Conservation (phyloP, 805 yeast species). For the Metschnikowia sp. region DNA sequence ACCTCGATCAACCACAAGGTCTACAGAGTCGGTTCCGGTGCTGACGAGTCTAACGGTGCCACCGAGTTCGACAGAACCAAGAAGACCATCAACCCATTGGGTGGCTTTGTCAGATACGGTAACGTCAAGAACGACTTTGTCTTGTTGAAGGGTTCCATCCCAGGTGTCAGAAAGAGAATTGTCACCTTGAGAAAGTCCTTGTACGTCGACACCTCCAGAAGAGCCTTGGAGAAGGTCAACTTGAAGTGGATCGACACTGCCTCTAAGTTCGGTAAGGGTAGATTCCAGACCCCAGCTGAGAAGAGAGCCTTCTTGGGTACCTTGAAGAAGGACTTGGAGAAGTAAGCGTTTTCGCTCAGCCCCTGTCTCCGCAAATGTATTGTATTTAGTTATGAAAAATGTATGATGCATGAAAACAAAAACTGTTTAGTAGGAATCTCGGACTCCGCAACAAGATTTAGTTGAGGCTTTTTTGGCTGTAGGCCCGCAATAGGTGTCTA, state of each 20-base stretch:
- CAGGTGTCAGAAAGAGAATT: constrained; percentile 99
- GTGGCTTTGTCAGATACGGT: constrained; percentile 99
- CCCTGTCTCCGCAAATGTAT: background rate
- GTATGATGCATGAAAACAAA: constrained; percentile 8
- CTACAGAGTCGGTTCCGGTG: constrained; percentile 98
- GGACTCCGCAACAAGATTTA: background rate
- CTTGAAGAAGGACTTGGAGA: constrained; percentile 92
- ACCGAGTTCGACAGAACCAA: constrained; percentile 99
- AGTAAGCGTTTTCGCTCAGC: constrained; percentile 12
- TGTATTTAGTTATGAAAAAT: constrained; percentile 14
- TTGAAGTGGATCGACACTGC: constrained; percentile 99
- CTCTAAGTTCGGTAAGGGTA: constrained; percentile 99
- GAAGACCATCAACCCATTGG: constrained; percentile 99
- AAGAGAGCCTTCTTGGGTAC: constrained; percentile 99
- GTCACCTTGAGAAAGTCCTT: constrained; percentile 98
- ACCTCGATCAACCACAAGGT: constrained; percentile 99
- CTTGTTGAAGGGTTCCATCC: constrained; percentile 97
- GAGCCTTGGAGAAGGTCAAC: constrained; percentile 92
- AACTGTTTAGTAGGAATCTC: too few species aligned
- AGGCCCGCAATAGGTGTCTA: too few species aligned
- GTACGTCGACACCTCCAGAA: constrained; percentile 96
- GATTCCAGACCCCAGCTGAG: constrained; percentile 99
- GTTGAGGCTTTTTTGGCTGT: background rate
- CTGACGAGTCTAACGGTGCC: constrained; percentile 90
- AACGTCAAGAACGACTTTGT: constrained; percentile 95